Percentiles rank a stretch among this genome's conserved stretches.
Evolutionary conservation across 2,329 filamentous ascomycete species (phyloP).

Genomic region (Pyricularia sp.): DNA sequence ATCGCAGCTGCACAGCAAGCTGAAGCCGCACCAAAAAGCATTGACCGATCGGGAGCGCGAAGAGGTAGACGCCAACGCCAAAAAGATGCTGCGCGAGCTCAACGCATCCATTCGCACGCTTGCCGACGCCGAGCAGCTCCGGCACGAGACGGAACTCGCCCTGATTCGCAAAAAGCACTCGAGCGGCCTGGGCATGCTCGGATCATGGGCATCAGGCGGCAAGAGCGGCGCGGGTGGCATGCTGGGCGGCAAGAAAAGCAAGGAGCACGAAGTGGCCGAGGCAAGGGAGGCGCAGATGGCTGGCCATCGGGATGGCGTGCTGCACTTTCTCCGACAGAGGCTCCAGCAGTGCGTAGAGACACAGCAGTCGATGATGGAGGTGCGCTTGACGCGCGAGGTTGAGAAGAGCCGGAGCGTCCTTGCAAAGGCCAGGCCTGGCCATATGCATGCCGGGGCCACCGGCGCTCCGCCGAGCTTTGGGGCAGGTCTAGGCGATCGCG

Average conservation of each 20-base stretch:
- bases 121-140: conserved; percentile 71
- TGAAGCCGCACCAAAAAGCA: conserved; percentile 25
- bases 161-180: conserved; percentile 64
- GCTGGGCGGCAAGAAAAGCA: conserved; percentile 25
- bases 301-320: conserved; percentile 68
- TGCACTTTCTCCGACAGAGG: conserved; percentile 71
- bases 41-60: conserved; percentile 78
- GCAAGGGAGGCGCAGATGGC: conserved; percentile 56
- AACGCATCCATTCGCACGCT: conserved; percentile 73
- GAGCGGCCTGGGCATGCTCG: conserved; percentile 52
- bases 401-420: conserved; percentile 85
- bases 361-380: conserved; percentile 90
- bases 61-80: conserved; percentile 79
- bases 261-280: conserved; percentile 66
- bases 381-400: conserved; percentile 70
- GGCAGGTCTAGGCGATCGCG: not conserved
- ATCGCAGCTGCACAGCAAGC: conserved; percentile 31
- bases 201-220: conserved; percentile 58
- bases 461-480: not conserved
- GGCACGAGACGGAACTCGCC: conserved; percentile 64
- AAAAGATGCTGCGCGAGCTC: conserved; percentile 75
- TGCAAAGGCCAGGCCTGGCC: conserved; percentile 48
- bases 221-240: conserved; percentile 23
- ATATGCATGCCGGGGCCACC: not conserved
- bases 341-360: conserved; percentile 68